These are phyloP conservation scores for Phlegmacium glaucopus DNA, from an alignment of 768 basidiomycete species.

Conservation along the genomic window DNA sequence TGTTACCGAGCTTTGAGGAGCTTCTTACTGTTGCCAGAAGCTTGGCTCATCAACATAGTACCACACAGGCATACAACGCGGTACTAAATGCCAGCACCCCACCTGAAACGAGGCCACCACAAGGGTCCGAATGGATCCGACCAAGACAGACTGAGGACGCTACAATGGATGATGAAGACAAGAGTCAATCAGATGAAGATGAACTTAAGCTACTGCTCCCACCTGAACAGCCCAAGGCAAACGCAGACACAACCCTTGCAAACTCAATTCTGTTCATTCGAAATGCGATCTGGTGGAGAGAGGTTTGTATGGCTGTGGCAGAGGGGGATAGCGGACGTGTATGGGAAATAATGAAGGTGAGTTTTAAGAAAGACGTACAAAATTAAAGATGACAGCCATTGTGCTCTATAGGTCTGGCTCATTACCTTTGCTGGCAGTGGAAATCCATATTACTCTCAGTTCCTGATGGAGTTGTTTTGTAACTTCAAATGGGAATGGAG, in stretches of 20 bases:
- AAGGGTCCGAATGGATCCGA: background rate
- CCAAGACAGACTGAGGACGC: background rate
- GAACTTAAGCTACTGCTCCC: slow-evolving; percentile 1
- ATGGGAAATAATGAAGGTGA: slow-evolving; percentile 19
- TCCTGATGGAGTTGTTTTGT: slow-evolving; percentile 23
- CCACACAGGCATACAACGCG: slow-evolving; percentile 2
- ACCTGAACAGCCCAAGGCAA: background rate
- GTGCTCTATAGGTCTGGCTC: slow-evolving; percentile 15
- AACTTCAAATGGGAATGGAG: slow-evolving; percentile 22
- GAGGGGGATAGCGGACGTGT: slow-evolving; percentile 21
- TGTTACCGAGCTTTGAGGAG: background rate
- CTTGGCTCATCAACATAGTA: background rate
- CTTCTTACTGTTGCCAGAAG: background rate
- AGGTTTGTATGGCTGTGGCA: slow-evolving; percentile 19
- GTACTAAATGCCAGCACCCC: background rate
- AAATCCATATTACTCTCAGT: slow-evolving; percentile 23
- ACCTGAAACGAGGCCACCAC: background rate
- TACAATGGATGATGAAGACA: background rate
- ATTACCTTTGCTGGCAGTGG: slow-evolving; percentile 22
- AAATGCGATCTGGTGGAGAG: slow-evolving; percentile 20
- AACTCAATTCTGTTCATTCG: slow-evolving; percentile 18
- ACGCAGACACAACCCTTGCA: slow-evolving; percentile 14
- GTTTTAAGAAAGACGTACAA: background rate
- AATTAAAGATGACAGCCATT: background rate
- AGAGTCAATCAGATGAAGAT: background rate